Evolutionary conservation across 352 stramenopile genomes (phyloP).

Genomic region (Lagenidium giganteum): DNA sequence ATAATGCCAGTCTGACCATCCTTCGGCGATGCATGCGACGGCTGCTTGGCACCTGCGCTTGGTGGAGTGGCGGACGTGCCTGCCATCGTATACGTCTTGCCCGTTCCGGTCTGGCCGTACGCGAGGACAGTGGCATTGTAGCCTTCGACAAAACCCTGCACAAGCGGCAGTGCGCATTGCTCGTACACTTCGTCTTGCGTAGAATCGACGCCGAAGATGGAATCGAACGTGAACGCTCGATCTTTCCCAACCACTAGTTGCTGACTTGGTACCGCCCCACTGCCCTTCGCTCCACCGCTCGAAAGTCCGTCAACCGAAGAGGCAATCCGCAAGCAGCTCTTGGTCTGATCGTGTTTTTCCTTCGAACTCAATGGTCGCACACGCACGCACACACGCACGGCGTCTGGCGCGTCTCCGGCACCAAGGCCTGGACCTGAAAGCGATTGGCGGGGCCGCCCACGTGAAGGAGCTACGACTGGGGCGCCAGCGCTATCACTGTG

Average conservation of each 20-base stretch:
- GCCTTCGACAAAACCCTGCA: constrained; percentile 75
- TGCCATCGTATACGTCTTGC: constrained; percentile 96
- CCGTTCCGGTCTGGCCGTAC: constrained; percentile 85
- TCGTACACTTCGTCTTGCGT: constrained; percentile 76
- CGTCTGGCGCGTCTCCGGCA: constrained; percentile 25
- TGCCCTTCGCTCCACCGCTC: constrained; percentile 2
- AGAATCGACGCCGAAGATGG: constrained; percentile 71
- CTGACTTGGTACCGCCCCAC: constrained; percentile 14
- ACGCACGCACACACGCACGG: constrained; percentile 72
- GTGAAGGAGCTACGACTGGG: too few species aligned
- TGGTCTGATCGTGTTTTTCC: constrained; percentile 63
- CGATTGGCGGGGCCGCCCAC: too few species aligned
- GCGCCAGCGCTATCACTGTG: too few species aligned
- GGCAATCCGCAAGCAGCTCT: constrained; percentile 69
- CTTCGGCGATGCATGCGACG: too few species aligned
- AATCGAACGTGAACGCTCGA: constrained; percentile 87
- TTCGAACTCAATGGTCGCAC: constrained; percentile 61
- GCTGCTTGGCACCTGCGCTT: too few species aligned
- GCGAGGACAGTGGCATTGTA: constrained; percentile 83
- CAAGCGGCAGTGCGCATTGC: constrained; percentile 52
- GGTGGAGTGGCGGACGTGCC: constrained; percentile 27
- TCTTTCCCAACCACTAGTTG: constrained; percentile 83
- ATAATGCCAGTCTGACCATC: too few species aligned
- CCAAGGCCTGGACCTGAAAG: too few species aligned
- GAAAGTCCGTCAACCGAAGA: constrained; percentile 41